These are phyloP conservation scores for Pilasporangium apinafurcum DNA, from an alignment of 352 stramenopile genomes.

Conservation along the genomic window DNA sequence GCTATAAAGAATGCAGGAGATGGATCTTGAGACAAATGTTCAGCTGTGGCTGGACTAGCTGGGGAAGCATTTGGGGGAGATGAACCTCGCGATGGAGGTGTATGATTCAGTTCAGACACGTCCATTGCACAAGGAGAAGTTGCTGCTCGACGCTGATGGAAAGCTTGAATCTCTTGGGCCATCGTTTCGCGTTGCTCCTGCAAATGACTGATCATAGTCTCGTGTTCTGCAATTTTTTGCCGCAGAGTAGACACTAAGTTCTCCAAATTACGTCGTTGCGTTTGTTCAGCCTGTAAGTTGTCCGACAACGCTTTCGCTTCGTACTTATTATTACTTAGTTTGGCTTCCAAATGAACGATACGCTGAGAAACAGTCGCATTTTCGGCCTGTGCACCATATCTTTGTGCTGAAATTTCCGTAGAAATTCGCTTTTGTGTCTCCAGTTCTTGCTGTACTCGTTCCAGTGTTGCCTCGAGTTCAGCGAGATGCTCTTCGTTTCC, in stretches of 20 bases:
- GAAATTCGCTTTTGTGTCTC: constrained; percentile 62
- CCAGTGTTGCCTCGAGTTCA: constrained; percentile 17
- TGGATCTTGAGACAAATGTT: constrained; percentile 3
- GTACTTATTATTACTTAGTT: constrained; percentile 63
- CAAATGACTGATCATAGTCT: constrained; percentile 51
- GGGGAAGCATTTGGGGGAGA: neutral
- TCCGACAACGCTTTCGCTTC: constrained; percentile 56
- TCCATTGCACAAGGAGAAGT: constrained; percentile 42
- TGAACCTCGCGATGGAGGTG: constrained; percentile 10
- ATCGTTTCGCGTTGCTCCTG: constrained; percentile 71
- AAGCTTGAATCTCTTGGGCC: constrained; percentile 64
- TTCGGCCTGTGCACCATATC: constrained; percentile 68
- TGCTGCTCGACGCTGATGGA: constrained; percentile 33
- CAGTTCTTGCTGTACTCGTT: constrained; percentile 25
- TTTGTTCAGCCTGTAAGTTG: constrained; percentile 46
- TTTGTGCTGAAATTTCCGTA: constrained; percentile 73
- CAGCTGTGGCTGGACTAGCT: neutral
- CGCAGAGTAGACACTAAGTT: constrained; percentile 54
- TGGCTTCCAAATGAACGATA: constrained; percentile 72
- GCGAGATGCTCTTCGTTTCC: constrained; percentile 31
- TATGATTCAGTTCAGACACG: constrained; percentile 51
- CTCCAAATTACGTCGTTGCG: constrained; percentile 54
- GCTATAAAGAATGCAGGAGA: constrained; percentile 9
- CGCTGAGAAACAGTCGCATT: constrained; percentile 68
- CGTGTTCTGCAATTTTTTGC: constrained; percentile 57